These are phyloP conservation scores for Chrysanthemum seticuspe DNA, from an alignment of 129 eudicot genomes.

Conservation along the genomic window DNA sequence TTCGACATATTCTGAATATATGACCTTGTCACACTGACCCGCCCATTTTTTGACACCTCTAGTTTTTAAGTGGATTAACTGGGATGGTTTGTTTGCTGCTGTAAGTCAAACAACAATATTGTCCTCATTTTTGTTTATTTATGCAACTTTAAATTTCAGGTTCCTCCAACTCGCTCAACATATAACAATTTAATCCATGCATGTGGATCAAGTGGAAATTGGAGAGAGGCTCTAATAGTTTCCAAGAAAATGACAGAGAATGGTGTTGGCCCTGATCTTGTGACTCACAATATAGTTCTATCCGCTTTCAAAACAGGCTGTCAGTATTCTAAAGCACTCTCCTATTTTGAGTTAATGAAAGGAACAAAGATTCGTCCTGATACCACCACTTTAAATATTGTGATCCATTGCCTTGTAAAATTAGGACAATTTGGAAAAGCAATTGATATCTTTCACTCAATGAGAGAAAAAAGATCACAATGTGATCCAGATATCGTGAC, in stretches of 20 bases:
- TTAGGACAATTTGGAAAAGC: slow-evolving; percentile 71
- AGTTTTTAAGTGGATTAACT: not conserved
- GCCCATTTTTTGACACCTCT: not conserved
- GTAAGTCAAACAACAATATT: not conserved
- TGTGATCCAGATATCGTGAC: slow-evolving; percentile 89
- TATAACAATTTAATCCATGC: slow-evolving; percentile 96
- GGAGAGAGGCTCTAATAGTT: slow-evolving; percentile 90
- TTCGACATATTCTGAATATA: not conserved
- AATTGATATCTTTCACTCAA: slow-evolving; percentile 59
- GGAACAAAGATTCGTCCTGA: slow-evolving; percentile 89
- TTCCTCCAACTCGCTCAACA: slow-evolving; percentile 91
- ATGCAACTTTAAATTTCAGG: slow-evolving; percentile 42
- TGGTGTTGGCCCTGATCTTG: slow-evolving; percentile 97
- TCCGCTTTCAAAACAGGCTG: slow-evolving; percentile 86
- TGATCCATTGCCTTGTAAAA: slow-evolving; percentile 80
- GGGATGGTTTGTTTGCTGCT: slow-evolving; percentile 3
- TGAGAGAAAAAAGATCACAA: slow-evolving; percentile 81
- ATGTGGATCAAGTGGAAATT: slow-evolving; percentile 96
- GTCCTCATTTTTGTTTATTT: slow-evolving; percentile 5
- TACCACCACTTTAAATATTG: slow-evolving; percentile 78
- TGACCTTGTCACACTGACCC: not conserved
- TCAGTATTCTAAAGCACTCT: slow-evolving; percentile 80
- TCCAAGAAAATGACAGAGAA: slow-evolving; percentile 93
- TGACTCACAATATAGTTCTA: slow-evolving; percentile 86
- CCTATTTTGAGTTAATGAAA: slow-evolving; percentile 87